phyloP scores from a whole-genome alignment of 176 grass and related monocot genomes.

The Panicum miliaceum region DNA sequence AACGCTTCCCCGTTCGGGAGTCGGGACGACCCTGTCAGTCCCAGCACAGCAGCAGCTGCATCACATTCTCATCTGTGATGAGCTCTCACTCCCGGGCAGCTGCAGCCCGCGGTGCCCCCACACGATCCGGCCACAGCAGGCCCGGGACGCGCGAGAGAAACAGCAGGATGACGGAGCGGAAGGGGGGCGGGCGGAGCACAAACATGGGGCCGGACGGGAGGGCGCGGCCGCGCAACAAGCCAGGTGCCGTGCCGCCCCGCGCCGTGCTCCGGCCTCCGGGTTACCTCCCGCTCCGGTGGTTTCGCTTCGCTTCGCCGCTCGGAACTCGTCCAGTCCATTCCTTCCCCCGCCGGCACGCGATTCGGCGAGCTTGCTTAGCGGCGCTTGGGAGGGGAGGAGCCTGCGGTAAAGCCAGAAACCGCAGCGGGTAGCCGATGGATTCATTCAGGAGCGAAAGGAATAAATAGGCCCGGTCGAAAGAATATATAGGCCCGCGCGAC shows the following conservation, averaged over 20 bases:
- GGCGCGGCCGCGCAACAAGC: neutral
- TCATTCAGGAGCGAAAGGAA: neutral
- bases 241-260: neutral
- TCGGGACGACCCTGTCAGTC: neutral
- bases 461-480: neutral
- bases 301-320: neutral
- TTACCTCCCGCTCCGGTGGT: neutral
- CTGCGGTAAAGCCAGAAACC: neutral
- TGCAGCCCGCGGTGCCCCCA: too few species aligned
- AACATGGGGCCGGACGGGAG: neutral
- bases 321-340: neutral
- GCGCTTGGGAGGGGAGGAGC: neutral
- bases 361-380: neutral
- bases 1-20: too few species aligned
- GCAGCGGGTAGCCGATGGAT: neutral
- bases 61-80: too few species aligned
- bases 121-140: neutral
- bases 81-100: too few species aligned
- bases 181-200: neutral
- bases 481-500: too few species aligned
- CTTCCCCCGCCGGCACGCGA: neutral
- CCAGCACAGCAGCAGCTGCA: neutral
- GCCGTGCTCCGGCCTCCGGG: neutral
- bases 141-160: neutral
- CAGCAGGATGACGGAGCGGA: neutral